A percentile compares a stretch with the other conserved stretches of the same genome.
These are phyloP conservation scores for Neurospora terricola DNA, from an alignment of 495 filamentous ascomycete genomes.

Conservation along the genomic window DNA sequence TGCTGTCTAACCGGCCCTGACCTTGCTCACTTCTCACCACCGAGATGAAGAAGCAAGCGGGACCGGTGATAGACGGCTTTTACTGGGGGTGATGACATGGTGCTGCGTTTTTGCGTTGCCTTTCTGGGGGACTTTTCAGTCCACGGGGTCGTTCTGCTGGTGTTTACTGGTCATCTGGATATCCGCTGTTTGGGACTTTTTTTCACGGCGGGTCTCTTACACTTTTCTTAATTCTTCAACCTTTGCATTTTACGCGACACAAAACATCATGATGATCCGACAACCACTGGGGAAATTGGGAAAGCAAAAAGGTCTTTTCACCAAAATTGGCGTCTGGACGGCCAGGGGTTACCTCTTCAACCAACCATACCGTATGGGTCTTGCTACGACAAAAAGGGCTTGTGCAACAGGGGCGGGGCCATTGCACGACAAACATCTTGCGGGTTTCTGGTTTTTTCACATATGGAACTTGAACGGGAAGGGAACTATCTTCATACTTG, in stretches of 20 bases:
- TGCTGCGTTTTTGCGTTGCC: conserved; percentile 19
- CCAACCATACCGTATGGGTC: neutral
- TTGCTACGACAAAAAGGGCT: neutral
- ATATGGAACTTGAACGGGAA: neutral
- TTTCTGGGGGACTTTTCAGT: conserved; percentile 20
- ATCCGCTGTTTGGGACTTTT: conserved; percentile 19
- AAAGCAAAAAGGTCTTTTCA: conserved; percentile 15
- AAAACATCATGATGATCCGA: conserved; percentile 16
- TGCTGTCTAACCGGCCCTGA: conserved; percentile 12
- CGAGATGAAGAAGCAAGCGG: conserved; percentile 14
- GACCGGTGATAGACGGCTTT: conserved; percentile 8
- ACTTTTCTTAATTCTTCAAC: conserved; percentile 8
- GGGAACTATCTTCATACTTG: neutral
- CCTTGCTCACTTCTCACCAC: conserved; percentile 11
- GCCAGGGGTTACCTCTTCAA: conserved; percentile 11
- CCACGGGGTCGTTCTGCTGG: conserved; percentile 20
- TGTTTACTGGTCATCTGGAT: conserved; percentile 27
- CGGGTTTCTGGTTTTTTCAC: neutral
- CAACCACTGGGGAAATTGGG: conserved; percentile 19
- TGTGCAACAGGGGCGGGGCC: neutral
- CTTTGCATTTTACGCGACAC: conserved; percentile 4
- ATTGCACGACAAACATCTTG: neutral
- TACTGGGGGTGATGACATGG: conserved; percentile 17
- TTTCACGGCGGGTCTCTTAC: conserved; percentile 1
- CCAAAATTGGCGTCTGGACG: conserved; percentile 20